phyloP scores from a whole-genome alignment of 805 yeast genomes.

The Candida arabinofermentans region DNA sequence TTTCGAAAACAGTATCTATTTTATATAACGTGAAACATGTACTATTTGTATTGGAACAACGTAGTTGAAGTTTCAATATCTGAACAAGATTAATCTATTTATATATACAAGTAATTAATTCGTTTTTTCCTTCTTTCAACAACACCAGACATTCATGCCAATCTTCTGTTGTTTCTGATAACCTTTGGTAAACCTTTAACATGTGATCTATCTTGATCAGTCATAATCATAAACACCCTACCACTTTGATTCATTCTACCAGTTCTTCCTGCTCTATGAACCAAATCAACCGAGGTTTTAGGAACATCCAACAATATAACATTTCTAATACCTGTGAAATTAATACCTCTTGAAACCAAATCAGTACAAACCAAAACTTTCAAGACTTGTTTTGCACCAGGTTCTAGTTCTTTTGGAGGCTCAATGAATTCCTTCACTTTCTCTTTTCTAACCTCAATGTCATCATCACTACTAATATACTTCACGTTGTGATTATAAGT shows the following conservation, averaged over 20 bases:
- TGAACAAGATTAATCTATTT: not conserved
- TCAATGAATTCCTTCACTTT: conserved; percentile 60
- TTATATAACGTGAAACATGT: not conserved
- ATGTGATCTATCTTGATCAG: conserved; percentile 68
- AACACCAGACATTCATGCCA: conserved; percentile 21
- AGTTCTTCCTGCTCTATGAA: conserved; percentile 92
- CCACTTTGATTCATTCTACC: conserved; percentile 91
- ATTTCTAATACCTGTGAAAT: conserved; percentile 76
- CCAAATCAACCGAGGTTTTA: conserved; percentile 73
- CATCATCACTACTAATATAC: conserved; percentile 65
- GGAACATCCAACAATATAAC: conserved; percentile 86
- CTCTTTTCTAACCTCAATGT: conserved; percentile 52
- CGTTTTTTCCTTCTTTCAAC: no score
- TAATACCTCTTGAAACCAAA: conserved; percentile 83
- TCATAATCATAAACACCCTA: conserved; percentile 76
- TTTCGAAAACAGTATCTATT: not conserved
- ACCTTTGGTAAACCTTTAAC: conserved; percentile 75
- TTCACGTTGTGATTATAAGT: conserved; percentile 55
- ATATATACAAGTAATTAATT: conserved; percentile 4
- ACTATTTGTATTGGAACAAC: not conserved
- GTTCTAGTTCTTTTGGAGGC: conserved; percentile 47
- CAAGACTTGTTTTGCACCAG: conserved; percentile 32
- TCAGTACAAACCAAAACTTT: conserved; percentile 86
- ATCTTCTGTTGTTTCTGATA: conserved; percentile 45
- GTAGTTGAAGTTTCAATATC: not conserved